Percentiles rank a stretch among this genome's conserved stretches.
Conservation (phyloP, 2,329 filamentous ascomycete species). For the Monilinia polystroma region DNA sequence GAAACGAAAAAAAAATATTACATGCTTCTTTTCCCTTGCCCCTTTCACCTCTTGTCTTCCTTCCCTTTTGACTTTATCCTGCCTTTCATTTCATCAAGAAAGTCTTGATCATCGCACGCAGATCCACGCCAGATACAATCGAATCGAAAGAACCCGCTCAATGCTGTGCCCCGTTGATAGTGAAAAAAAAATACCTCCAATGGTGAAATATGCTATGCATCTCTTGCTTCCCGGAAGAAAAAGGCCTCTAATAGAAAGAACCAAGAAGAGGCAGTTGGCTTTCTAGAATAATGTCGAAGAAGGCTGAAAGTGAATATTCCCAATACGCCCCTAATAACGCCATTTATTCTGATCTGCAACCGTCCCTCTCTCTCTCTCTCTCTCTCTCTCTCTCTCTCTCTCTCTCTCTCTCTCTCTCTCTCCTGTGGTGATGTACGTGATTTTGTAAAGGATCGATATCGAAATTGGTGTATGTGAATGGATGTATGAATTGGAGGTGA, state of each 20-base stretch:
- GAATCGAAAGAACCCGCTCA: conserved; percentile 19
- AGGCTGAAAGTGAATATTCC: conserved; percentile 17
- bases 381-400: neutral
- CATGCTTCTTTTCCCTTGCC: conserved; percentile 28
- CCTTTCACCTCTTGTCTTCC: conserved; percentile 23
- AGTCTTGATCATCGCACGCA: conserved; percentile 14
- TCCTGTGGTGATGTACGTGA: conserved; percentile 16
- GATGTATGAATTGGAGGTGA: conserved; percentile 16
- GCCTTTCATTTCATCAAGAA: conserved; percentile 22
- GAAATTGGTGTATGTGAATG: conserved; percentile 20
- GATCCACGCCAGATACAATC: conserved; percentile 20
- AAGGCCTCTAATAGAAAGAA: neutral
- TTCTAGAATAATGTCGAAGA: conserved; percentile 12
- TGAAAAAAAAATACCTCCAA: conserved; percentile 18
- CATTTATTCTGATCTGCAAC: conserved; percentile 10
- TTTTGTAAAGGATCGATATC: conserved; percentile 10
- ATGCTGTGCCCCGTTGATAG: conserved; percentile 11
- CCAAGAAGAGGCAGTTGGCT: neutral
- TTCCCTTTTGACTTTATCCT: conserved; percentile 22
- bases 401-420: neutral
- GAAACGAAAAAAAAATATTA: conserved; percentile 32
- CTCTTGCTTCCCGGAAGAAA: neutral
- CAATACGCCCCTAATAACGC: conserved; percentile 21
- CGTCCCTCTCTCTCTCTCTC: neutral
- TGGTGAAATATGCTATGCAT: conserved; percentile 23